A percentile compares a stretch with the other conserved stretches of the same genome.
phyloP scores from a whole-genome alignment of 108 stramenopile species.

The Nannochloropsis salina region DNA sequence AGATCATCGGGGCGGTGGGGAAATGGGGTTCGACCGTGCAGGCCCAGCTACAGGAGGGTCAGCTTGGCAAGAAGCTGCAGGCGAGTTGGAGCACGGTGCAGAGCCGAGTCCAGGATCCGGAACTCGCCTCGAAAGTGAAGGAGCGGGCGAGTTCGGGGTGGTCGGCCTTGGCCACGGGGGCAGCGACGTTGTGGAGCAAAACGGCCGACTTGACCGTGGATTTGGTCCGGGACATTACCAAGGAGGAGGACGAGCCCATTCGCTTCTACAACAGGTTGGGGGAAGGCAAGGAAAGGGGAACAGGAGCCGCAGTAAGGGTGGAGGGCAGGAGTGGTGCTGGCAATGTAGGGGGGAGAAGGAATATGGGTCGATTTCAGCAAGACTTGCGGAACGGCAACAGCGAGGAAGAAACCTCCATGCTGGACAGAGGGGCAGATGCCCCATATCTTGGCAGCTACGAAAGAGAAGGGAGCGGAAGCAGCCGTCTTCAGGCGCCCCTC shows the following conservation, averaged over 20 bases:
- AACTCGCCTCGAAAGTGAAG: slow-evolving; percentile 26
- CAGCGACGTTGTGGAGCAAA: slow-evolving; percentile 33
- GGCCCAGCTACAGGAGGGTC: slow-evolving; percentile 34
- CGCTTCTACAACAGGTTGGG: not conserved
- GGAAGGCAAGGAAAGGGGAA: not conserved
- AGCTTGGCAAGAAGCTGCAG: not conserved
- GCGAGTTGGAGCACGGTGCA: slow-evolving; percentile 21
- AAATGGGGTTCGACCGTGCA: slow-evolving; percentile 25
- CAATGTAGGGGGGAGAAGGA: not conserved
- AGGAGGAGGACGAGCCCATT: slow-evolving; percentile 2
- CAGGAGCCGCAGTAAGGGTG: not conserved
- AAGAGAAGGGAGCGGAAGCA: not conserved
- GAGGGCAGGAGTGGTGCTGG: not conserved
- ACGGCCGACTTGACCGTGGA: slow-evolving; percentile 26
- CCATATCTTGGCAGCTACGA: not conserved
- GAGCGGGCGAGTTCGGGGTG: slow-evolving; percentile 35
- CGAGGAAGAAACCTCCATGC: not conserved
- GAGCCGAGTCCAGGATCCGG: slow-evolving; percentile 35
- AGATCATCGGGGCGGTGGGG: slow-evolving; percentile 32
- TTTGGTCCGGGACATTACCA: not conserved
- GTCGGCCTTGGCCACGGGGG: slow-evolving; percentile 34
- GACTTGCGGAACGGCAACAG: not conserved
- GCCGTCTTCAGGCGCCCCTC: no score
- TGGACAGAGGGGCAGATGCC: not conserved
- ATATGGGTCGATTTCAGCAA: not conserved